Percentiles rank a stretch among this genome's conserved stretches.
These are phyloP conservation scores for Venturia nashicola DNA, from an alignment of 2,329 filamentous ascomycete species.

Conservation along the genomic window DNA sequence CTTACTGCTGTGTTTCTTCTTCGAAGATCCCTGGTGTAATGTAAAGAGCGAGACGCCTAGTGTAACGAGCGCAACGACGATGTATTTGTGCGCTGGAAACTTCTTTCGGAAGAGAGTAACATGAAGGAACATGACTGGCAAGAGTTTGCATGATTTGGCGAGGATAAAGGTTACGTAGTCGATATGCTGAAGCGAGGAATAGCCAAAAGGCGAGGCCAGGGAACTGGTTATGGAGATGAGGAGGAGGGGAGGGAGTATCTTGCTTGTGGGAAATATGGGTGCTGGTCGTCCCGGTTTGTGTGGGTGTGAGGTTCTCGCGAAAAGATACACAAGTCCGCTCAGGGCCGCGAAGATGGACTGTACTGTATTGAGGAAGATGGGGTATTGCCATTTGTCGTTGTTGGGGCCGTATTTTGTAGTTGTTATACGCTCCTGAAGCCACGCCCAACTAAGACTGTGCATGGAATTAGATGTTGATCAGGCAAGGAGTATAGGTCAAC, in stretches of 20 bases:
- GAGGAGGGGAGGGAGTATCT: slow-evolving; percentile 65
- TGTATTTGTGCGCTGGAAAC: slow-evolving; percentile 94
- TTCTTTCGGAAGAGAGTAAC: slow-evolving; percentile 78
- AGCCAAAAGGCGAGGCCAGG: slow-evolving; percentile 89
- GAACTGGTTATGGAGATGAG: slow-evolving; percentile 80
- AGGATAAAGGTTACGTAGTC: slow-evolving; percentile 98
- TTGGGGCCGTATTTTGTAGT: slow-evolving; percentile 70
- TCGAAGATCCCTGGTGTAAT: slow-evolving; percentile 51
- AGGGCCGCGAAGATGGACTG: slow-evolving; percentile 81
- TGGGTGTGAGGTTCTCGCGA: slow-evolving; percentile 35
- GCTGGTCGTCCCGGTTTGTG: slow-evolving; percentile 35
- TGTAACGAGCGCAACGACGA: slow-evolving; percentile 83
- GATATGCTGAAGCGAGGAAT: slow-evolving; percentile 82
- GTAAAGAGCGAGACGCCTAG: slow-evolving; percentile 91
- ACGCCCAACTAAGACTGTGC: slow-evolving; percentile 73
- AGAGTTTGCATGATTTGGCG: slow-evolving; percentile 93
- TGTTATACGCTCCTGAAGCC: slow-evolving; percentile 94
- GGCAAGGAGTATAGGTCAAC: slow-evolving; percentile 12
- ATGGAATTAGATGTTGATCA: neutral
- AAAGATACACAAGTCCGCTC: slow-evolving; percentile 72
- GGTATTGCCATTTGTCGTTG: slow-evolving; percentile 67
- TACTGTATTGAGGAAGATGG: slow-evolving; percentile 91
- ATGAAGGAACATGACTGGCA: slow-evolving; percentile 97
- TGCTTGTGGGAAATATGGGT: slow-evolving; percentile 62
- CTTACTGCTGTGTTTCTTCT: slow-evolving; percentile 38